Conservation (phyloP, 2,329 filamentous ascomycete species). For the Blumeria graminis region DNA sequence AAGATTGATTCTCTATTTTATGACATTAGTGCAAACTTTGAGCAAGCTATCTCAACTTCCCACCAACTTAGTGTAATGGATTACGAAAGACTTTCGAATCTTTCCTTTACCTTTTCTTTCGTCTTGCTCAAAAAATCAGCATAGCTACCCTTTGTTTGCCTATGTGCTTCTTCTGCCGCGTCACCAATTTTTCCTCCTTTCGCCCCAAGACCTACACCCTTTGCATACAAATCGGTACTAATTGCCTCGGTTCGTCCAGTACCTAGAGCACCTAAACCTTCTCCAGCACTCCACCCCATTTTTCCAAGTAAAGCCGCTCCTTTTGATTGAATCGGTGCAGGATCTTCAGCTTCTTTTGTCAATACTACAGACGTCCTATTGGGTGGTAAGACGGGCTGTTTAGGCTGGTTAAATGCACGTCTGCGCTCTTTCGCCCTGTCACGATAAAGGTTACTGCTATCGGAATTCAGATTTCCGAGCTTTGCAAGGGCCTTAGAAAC, state of each 20-base stretch:
- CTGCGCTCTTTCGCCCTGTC: slow-evolving; percentile 46
- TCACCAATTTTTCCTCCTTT: slow-evolving; percentile 46
- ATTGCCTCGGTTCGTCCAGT: slow-evolving; percentile 39
- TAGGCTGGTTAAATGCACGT: slow-evolving; percentile 34
- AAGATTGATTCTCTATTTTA: too few relatives aligned
- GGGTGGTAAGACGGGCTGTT: slow-evolving; percentile 22
- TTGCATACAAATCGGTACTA: slow-evolving; percentile 36
- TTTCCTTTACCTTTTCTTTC: slow-evolving; percentile 40
- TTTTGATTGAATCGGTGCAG: slow-evolving; percentile 25
- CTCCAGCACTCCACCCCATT: slow-evolving; percentile 46
- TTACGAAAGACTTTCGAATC: slow-evolving; percentile 31
- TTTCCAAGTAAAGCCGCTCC: slow-evolving; percentile 44
- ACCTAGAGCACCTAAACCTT: slow-evolving; percentile 38
- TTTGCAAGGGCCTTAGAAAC: slow-evolving; percentile 18
- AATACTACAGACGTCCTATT: slow-evolving; percentile 8
- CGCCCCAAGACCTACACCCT: slow-evolving; percentile 45
- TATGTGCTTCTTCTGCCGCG: slow-evolving; percentile 36
- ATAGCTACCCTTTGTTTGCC: slow-evolving; percentile 34
- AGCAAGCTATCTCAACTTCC: too few relatives aligned
- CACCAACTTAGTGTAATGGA: too few relatives aligned
- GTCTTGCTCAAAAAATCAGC: slow-evolving; percentile 37
- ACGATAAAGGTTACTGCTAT: slow-evolving; percentile 10
- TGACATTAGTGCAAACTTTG: too few relatives aligned
- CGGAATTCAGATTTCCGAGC: slow-evolving; percentile 15
- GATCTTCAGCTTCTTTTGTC: slow-evolving; percentile 17